These are phyloP conservation scores for Cryomyces antarcticus DNA, from an alignment of 495 filamentous ascomycete genomes.

Conservation along the genomic window DNA sequence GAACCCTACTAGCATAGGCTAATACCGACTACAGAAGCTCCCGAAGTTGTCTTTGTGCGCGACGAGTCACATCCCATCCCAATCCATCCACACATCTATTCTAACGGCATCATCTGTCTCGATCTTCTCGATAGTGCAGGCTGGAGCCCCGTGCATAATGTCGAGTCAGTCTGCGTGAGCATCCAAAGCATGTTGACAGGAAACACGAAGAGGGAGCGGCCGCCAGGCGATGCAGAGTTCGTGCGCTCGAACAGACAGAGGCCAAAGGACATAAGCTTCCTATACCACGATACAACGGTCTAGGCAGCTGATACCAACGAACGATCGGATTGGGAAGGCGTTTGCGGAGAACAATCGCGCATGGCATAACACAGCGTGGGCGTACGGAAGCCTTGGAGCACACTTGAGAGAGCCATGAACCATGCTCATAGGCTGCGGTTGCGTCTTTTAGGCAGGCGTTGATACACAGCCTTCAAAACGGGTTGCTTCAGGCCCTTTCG, in stretches of 20 bases:
- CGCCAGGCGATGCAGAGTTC: conserved; percentile 71
- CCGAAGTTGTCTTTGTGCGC: conserved; percentile 75
- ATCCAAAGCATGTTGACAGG: conserved; percentile 96
- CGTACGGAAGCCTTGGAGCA: no score
- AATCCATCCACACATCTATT: conserved; percentile 94
- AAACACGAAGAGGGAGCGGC: conserved; percentile 67
- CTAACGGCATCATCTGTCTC: conserved; percentile 93
- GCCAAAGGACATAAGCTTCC: conserved; percentile 70
- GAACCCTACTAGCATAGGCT: neutral
- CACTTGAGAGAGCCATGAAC: no score
- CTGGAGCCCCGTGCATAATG: conserved; percentile 92
- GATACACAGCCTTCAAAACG: no score
- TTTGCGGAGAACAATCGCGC: no score
- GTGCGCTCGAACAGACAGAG: conserved; percentile 54
- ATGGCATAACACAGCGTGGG: no score
- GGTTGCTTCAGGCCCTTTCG: no score
- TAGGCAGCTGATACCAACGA: neutral
- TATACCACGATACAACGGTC: conserved; percentile 71
- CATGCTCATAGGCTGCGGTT: no score
- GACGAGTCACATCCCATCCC: conserved; percentile 54
- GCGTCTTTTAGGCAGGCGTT: no score
- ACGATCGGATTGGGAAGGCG: no score
- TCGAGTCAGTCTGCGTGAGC: conserved; percentile 93
- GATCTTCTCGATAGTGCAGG: conserved; percentile 74
- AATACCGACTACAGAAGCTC: conserved; percentile 40